These are phyloP conservation scores for Hydnum rufescens DNA, from an alignment of 768 basidiomycete genomes.

Conservation along the genomic window DNA sequence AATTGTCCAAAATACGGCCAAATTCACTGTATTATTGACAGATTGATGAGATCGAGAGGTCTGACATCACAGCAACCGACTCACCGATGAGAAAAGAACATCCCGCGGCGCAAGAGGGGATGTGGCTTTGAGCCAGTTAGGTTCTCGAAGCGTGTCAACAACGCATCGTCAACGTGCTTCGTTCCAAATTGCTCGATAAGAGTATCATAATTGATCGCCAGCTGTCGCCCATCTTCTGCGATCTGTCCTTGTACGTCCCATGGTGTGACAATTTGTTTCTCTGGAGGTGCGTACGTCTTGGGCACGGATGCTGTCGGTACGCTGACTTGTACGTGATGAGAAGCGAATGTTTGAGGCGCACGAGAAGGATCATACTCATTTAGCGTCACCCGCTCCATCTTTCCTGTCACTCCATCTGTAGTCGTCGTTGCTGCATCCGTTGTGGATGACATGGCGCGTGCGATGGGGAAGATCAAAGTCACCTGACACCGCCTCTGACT, in stretches of 20 bases:
- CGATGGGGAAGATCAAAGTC: no score
- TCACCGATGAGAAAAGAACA: conserved; percentile 96
- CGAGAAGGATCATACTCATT: no score
- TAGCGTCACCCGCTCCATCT: no score
- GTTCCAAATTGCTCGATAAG: conserved; percentile 89
- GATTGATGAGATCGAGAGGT: neutral
- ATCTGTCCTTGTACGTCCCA: conserved; percentile 95
- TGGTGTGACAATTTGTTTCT: conserved; percentile 74
- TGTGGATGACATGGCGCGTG: no score
- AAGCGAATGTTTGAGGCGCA: no score
- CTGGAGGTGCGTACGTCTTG: neutral
- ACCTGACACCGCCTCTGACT: no score
- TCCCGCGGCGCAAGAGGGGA: conserved; percentile 68
- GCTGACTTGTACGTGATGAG: neutral
- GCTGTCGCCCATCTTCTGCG: conserved; percentile 70
- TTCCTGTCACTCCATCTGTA: no score
- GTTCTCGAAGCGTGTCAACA: conserved; percentile 77
- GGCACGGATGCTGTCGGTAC: neutral
- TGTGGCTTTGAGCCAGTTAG: conserved; percentile 81
- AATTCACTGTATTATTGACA: conserved; percentile 43
- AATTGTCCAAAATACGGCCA: conserved; percentile 81
- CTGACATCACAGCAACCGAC: conserved; percentile 12
- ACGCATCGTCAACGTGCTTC: conserved; percentile 46
- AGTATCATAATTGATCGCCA: conserved; percentile 93
- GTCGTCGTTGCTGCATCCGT: no score